Base-by-base conservation (phyloP, 495 filamentous ascomycete genomes). In the Gamarada debralockiae region DNA sequence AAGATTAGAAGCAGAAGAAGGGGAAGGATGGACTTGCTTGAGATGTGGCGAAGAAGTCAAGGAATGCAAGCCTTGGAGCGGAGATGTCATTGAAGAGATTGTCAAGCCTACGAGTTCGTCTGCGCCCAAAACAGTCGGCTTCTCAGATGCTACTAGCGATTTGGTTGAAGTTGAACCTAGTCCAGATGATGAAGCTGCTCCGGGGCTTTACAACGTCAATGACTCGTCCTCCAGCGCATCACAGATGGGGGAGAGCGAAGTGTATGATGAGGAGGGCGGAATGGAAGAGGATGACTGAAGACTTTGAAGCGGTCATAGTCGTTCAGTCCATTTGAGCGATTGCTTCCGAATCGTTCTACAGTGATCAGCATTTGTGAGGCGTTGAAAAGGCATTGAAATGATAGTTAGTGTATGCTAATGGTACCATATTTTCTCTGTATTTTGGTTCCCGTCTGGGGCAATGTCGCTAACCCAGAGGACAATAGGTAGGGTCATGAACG, bases 21-120 rank as follows among this genome's bases (percentile, higher is more conserved):
- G 92, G 6, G 92, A 97, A 58, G 93, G 92, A 3, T 99, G 92
- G 92, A 70, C 79, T n/a, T 99, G 93, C 70, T 73, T 99, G 21
- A 79, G 95, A 20, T 99, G 93, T 63, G 91, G 91, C 0, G 86
- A 88, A 58, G 45, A 86, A 33, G 80, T 95, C 15, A 93, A 88
- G 66, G 86, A 95, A 66, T 97, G 93, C 67, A 85, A 84, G 59
- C 92, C 93, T 7, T 99, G 93, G 95, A 80, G 74, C 56, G 93
- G 93, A 2, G 95, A 96, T 68, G 86, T 97, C 1, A 61, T 92
- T 27, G 76, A 82, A 37, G 79, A 82, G 38, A 58, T 65, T 9
- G 64, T 67, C 1, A 76, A 76, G 18, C 67, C 77, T 25, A 69
- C 75, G 9, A 24, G 45, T 3, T 38, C 51, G 2, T 73, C 68